These are phyloP conservation scores for Pseudogymnoascus sp. DNA, from an alignment of 2,329 filamentous ascomycete species.

Conservation along the genomic window DNA sequence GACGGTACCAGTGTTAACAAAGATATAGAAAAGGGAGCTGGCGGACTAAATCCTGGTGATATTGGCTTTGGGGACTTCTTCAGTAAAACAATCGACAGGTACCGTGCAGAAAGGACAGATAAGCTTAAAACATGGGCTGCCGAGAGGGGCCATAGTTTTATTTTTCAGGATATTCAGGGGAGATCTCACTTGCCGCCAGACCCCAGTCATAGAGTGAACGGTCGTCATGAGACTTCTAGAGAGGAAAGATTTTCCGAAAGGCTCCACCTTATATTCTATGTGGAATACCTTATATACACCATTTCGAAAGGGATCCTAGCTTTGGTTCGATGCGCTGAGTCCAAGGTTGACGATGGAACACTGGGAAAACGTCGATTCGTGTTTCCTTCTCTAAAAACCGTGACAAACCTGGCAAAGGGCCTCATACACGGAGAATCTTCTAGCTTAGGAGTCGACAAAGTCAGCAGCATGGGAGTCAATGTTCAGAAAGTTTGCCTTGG, in stretches of 20 bases:
- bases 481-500: conserved; percentile 46
- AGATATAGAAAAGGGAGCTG: conserved; percentile 44
- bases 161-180: conserved; percentile 13
- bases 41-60: conserved; percentile 46
- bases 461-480: conserved; percentile 40
- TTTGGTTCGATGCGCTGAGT: conserved; percentile 57
- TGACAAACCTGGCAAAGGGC: conserved; percentile 53
- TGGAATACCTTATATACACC: conserved; percentile 56
- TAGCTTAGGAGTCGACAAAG: conserved; percentile 37
- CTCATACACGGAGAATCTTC: conserved; percentile 44
- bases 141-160: conserved; percentile 29
- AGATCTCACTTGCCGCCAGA: conserved; percentile 1
- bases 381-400: conserved; percentile 49
- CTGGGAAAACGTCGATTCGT: conserved; percentile 52
- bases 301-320: conserved; percentile 50
- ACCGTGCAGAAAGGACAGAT: conserved; percentile 42
- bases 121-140: conserved; percentile 41
- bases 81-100: conserved; percentile 41
- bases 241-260: conserved; percentile 47
- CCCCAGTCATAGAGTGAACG: conserved; percentile 37
- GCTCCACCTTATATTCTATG: conserved; percentile 58
- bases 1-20: conserved; percentile 33
- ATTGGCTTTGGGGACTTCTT: conserved; percentile 35
- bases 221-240: conserved; percentile 32
- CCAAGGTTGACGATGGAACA: conserved; percentile 51